Base-by-base conservation (phyloP, 1,139 yeast species). In the Geotrichum aggregatum region DNA sequence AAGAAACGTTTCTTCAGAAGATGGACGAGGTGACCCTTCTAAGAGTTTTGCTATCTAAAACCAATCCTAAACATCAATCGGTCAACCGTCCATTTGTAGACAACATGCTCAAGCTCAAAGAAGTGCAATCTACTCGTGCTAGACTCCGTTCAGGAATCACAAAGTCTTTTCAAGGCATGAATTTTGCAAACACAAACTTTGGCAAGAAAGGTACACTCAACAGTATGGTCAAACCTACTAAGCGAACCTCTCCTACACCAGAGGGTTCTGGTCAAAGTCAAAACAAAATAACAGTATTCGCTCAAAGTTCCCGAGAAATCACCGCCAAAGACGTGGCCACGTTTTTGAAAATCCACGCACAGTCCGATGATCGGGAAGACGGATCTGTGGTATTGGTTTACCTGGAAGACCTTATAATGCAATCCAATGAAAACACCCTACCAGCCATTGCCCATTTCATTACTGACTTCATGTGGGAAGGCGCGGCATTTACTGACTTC, bases 391-490 rank as follows among this genome's bases (percentile, higher is more conserved):
- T 47, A 28, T 22, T 48, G n/a, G 52, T 43, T 14, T 50, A 34
- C 18, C n/a, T 49, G 7, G 44, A 46, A 10, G 53, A 41, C 13
- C 49, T 52, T 31, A 44, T 45, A 22, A 10, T 42, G 31, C 26
- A 46, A n/a, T 42, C 52, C 8, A 47, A 52, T 21, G 51, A 52
- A 22, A 35, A 42, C 18, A 21, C 53, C 3, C 41, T 52, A 21
- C 55, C 52, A 16, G 51, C 51, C 1, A 21, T 52, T 31, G 47
- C 50, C 6, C 40, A 43, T n/a, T 46, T 44, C 28, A 41, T 49
- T 35, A 16, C 44, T 16, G 39, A 42, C 11, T 22, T 13, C 14
- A 36, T 45, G 16, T 31, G 35, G 47, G 21, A 33, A 21, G 46
- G 42, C 13, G n/a, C 46, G 13, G 45, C 14, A 16, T 42, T 49